These are phyloP conservation scores for Rhizophora mangle DNA, from an alignment of 345 rosid species.

Conservation along the genomic window DNA sequence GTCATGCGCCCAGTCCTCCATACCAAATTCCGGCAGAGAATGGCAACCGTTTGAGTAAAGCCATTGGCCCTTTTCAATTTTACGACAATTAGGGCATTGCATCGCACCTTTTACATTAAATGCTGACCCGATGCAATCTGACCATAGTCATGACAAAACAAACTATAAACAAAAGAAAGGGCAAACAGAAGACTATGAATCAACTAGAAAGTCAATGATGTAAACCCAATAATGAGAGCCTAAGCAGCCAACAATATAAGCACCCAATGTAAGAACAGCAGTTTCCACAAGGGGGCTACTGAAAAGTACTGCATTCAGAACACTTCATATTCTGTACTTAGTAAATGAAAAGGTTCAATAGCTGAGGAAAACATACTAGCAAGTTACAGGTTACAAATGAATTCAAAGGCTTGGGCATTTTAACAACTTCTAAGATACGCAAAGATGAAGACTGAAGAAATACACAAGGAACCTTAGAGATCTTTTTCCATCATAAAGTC, in stretches of 20 bases:
- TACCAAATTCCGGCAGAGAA: slow-evolving; percentile 66
- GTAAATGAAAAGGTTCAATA: too few relatives aligned
- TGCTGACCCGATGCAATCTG: slow-evolving; percentile 99
- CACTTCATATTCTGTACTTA: too few relatives aligned
- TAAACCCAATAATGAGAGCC: too few relatives aligned
- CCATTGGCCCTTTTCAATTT: slow-evolving; percentile 98
- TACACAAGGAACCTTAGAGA: background rate
- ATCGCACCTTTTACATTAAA: slow-evolving; percentile 91
- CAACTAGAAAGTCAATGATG: background rate
- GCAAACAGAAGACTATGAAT: background rate
- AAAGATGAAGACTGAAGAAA: background rate
- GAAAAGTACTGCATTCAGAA: too few relatives aligned
- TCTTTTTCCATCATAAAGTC: background rate
- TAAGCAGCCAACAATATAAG: too few relatives aligned
- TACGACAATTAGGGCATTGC: slow-evolving; percentile 99
- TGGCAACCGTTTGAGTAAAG: slow-evolving; percentile 82
- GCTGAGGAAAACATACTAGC: too few relatives aligned
- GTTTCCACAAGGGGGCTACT: too few relatives aligned
- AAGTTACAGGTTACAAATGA: too few relatives aligned
- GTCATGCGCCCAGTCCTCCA: slow-evolving; percentile 91
- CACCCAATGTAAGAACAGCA: too few relatives aligned
- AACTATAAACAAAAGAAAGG: slow-evolving; percentile 2
- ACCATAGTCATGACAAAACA: slow-evolving; percentile 18
- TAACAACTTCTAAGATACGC: background rate
- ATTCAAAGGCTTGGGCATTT: background rate